A percentile compares a stretch with the other conserved stretches of the same genome.
Evolutionary conservation across 371 early-diverging fungal species (phyloP).

Genomic region (Coemansia sp.): DNA sequence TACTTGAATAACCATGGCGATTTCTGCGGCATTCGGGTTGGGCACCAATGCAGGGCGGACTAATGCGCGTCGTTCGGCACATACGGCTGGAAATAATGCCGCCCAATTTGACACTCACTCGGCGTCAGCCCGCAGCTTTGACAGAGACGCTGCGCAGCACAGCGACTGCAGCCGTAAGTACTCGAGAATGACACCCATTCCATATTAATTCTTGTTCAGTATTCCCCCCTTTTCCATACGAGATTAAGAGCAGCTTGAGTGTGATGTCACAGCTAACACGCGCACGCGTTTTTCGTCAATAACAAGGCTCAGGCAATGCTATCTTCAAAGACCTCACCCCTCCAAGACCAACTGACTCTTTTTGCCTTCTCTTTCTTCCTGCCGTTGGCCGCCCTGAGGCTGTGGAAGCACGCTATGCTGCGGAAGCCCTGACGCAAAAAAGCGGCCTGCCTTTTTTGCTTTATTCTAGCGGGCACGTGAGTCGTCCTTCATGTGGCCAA

Average conservation of each 20-base stretch:
- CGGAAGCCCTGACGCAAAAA: no score
- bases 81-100: no score
- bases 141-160: neutral
- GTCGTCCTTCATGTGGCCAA: neutral
- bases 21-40: constrained; percentile 16
- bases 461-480: neutral
- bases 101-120: neutral
- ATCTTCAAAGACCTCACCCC: no score
- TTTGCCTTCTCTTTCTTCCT: no score
- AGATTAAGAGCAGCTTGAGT: neutral
- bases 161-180: constrained; percentile 1
- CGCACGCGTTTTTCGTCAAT: no score
- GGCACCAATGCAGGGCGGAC: neutral
- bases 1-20: constrained; percentile 6
- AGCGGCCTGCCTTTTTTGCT: no score
- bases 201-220: neutral
- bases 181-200: neutral
- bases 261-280: neutral
- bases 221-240: neutral
- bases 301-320: no score
- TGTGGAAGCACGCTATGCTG: no score
- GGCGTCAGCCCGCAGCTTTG: neutral
- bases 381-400: no score
- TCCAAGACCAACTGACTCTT: no score
- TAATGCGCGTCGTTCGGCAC: neutral